A percentile compares a stretch with the other conserved stretches of the same genome.
phyloP scores from a whole-genome alignment of 2,329 filamentous ascomycete genomes.

The Colletotrichum spinosum region DNA sequence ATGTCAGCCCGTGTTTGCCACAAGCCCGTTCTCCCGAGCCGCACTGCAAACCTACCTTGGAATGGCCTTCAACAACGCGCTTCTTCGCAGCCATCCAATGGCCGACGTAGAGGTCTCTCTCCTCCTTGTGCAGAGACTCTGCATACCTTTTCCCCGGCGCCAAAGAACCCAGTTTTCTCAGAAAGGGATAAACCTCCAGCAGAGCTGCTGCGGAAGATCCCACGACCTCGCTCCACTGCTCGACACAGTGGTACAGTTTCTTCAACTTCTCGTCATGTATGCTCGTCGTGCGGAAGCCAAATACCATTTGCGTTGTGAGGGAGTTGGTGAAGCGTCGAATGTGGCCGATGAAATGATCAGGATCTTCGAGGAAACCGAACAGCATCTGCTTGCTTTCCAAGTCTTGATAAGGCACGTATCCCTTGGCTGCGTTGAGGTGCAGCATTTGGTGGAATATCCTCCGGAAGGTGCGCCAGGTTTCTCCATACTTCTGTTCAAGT shows the following conservation, averaged over 20 bases:
- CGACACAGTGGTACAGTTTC: constrained; percentile 56
- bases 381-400: constrained; percentile 62
- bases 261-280: constrained; percentile 56
- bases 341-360: constrained; percentile 55
- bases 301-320: constrained; percentile 63
- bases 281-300: constrained; percentile 56
- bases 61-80: constrained; percentile 27
- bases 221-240: constrained; percentile 49
- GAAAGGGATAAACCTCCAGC: constrained; percentile 58
- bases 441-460: constrained; percentile 52
- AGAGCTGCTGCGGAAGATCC: constrained; percentile 53
- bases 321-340: constrained; percentile 62
- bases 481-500: constrained; percentile 19
- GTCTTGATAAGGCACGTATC: constrained; percentile 51
- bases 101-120: constrained; percentile 33
- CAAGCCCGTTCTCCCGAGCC: not conserved
- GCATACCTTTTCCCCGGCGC: constrained; percentile 42
- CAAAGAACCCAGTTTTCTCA: constrained; percentile 41
- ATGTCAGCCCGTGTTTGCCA: not conserved
- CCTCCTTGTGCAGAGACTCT: constrained; percentile 46
- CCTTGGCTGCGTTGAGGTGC: constrained; percentile 49
- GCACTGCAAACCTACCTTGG: constrained; percentile 23
- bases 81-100: constrained; percentile 38
- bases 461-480: constrained; percentile 29
- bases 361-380: constrained; percentile 46